Conservation (phyloP, 495 filamentous ascomycete genomes). For the Aspergillus funiculosus region DNA sequence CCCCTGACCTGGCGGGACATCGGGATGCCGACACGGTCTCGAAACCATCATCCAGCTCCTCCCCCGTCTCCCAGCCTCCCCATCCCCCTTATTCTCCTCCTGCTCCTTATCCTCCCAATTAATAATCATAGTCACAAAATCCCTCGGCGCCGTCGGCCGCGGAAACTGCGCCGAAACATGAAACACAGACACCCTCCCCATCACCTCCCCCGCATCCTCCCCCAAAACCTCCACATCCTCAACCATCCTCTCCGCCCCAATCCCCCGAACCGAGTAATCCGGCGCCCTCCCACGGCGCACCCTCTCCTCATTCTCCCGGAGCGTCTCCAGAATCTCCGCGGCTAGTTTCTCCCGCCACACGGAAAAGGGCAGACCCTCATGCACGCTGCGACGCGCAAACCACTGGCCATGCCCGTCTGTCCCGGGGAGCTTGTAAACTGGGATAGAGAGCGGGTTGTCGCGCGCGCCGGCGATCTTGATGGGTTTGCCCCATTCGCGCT, state of each 20-base stretch:
- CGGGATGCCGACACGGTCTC: conserved; percentile 70
- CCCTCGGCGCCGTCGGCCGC: conserved; percentile 76
- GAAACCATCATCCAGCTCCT: conserved; percentile 82
- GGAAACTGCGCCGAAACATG: conserved; percentile 86
- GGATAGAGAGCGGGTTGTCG: conserved; percentile 71
- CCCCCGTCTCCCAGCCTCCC: conserved; percentile 20
- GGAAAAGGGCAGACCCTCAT: conserved; percentile 66
- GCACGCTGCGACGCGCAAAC: conserved; percentile 84
- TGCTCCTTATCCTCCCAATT: conserved; percentile 39
- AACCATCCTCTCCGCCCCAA: conserved; percentile 71
- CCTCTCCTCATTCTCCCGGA: conserved; percentile 55
- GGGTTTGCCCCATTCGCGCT: conserved; percentile 80
- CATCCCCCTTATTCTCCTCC: conserved; percentile 16
- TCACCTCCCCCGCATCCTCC: conserved; percentile 32
- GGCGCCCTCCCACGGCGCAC: conserved; percentile 28
- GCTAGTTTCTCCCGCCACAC: conserved; percentile 53
- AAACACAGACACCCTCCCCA: conserved; percentile 54
- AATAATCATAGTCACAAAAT: conserved; percentile 75
- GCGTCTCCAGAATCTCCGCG: conserved; percentile 49
- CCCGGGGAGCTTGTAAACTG: conserved; percentile 71
- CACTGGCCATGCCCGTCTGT: conserved; percentile 80
- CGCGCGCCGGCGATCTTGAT: conserved; percentile 57
- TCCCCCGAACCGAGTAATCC: conserved; percentile 64
- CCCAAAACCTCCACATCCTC: conserved; percentile 49
- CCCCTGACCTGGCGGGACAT: conserved; percentile 58